Base-by-base conservation (phyloP, 495 filamentous ascomycete genomes). In the Neurospora sp. region DNA sequence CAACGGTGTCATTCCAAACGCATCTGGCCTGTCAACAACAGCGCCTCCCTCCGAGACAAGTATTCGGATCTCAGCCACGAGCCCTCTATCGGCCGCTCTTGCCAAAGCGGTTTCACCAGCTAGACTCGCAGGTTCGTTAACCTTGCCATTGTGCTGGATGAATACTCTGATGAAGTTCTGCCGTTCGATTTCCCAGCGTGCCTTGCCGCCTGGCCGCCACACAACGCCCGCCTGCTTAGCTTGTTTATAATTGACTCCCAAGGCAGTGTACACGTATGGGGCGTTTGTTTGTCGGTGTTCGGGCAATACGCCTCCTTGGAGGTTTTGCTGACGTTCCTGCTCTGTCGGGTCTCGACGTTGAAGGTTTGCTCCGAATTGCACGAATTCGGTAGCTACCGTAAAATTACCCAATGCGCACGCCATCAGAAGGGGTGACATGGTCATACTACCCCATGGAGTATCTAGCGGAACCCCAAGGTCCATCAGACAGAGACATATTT, bases 11-110 rank as follows among this genome's bases (percentile, higher is more conserved):
- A 16, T 71, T n/a, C 16, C 27, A 35, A 35, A 35, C 11, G 69
- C 71, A 69, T 38, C 68, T 12, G 61, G 37, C 39, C 14, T 44
- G 69, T 70, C 46, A 35, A 73, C 68, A 71, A n/a, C 39, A n/a
- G 72, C 72, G 22, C 72, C 72, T 20, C 72, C 72, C n/a, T 46
- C 22, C 4, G 46, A 40, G 35, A 73, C 0, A 40, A 73, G 72
- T 12, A 73, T 41, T 42, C 37, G 18, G 4, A 40, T 18, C 39
- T 73, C 72, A 18, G 70, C 10, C 4, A 10, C 42, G 22, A 73
- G 31, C 9, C 72, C 72, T 39, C 41, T 38, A 8, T 70, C 22
- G 20, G 69, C 72, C 10, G 72, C 72, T 31, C 70, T 70, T 38
- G 9, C 35, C 68, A 73, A 59, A 16, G 72, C 38, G 16, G 72